A percentile compares a stretch with the other conserved stretches of the same genome.
phyloP scores from a whole-genome alignment of 345 rosid genomes.

The Salix caprea region DNA sequence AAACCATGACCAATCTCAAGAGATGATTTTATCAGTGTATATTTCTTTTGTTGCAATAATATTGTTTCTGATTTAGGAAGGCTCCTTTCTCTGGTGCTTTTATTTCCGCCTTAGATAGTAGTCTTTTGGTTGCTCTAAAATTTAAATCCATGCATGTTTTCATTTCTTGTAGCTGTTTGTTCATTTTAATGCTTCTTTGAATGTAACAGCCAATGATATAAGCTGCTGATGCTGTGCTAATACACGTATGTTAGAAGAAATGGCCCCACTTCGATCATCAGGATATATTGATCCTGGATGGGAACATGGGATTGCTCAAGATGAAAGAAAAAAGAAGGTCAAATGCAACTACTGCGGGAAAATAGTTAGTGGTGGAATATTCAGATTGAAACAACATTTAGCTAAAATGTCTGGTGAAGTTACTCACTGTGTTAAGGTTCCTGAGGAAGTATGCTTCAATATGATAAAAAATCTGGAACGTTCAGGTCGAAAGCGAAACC shows the following conservation, averaged over 20 bases:
- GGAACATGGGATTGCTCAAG: constrained; percentile 83
- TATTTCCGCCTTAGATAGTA: neutral
- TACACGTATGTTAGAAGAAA: constrained; percentile 40
- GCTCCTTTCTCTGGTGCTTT: neutral
- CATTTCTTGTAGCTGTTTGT: neutral
- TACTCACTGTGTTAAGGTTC: constrained; percentile 69
- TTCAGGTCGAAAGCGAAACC: constrained; percentile 51
- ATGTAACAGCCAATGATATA: constrained; percentile 20
- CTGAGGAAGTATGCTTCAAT: constrained; percentile 55
- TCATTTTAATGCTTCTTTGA: neutral
- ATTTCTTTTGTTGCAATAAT: neutral
- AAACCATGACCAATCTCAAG: neutral
- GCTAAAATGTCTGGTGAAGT: constrained; percentile 76
- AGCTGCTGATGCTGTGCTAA: constrained; percentile 8
- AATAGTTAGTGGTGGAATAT: constrained; percentile 79
- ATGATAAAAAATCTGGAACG: constrained; percentile 69
- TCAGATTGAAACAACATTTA: constrained; percentile 72
- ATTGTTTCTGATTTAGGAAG: neutral
- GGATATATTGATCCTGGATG: constrained; percentile 73
- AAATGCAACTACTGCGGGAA: constrained; percentile 81
- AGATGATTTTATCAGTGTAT: neutral
- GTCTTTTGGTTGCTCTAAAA: neutral
- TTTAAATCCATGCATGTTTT: neutral
- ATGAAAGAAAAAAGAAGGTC: constrained; percentile 72
- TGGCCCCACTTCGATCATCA: constrained; percentile 56